Base-by-base conservation (phyloP, 495 filamentous ascomycete genomes). In the Lophium mytilinum region DNA sequence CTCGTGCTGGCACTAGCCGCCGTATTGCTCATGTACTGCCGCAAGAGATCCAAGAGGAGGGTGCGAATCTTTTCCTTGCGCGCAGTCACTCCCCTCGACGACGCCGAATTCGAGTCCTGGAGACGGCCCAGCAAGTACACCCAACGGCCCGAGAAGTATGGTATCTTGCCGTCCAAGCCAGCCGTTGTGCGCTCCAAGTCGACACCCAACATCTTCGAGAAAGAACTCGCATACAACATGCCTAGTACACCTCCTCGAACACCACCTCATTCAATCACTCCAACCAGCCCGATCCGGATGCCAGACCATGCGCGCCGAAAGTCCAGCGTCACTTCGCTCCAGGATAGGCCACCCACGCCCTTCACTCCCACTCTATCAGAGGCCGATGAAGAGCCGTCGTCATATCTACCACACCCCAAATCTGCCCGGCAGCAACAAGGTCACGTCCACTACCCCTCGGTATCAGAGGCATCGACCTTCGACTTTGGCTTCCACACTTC, bases 101-200 rank as follows among this genome's bases (percentile, higher is more conserved):
- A 66, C 40, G 63, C 63, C 35, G 59, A 62, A 36, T 66, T 66
- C 36, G 63, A 66, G 53, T 66, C 63, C 21, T 66, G 63, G 63
- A 53, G 63, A n/a, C 51, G 59, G 37, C 63, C 63, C 4, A 60
- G 59, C 36, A 50, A 54, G 34, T 60, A 66, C 33, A 62, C 56
- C 9, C 34, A 56, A 37, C 59, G 52, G 6, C 56, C 55, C 1
- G 58, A 62, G 35, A 66, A 66, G 37, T 58, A 62, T 42, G 53
- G 50, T 14, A 65, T 65, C 54, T 58, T 24, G 39, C 57, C 62
- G 14, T 56, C 62, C 1, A 48, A 56, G 37, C 62, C 58, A 12
- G 55, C 54, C 34, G 48, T 60, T 33, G 50, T 60, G 10, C 62
- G 55, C 14, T 56, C 33, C 34, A 49, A 36, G 17, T 51, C 40